phyloP scores from a whole-genome alignment of 805 yeast genomes.

The Myxozyma kluyveri region DNA sequence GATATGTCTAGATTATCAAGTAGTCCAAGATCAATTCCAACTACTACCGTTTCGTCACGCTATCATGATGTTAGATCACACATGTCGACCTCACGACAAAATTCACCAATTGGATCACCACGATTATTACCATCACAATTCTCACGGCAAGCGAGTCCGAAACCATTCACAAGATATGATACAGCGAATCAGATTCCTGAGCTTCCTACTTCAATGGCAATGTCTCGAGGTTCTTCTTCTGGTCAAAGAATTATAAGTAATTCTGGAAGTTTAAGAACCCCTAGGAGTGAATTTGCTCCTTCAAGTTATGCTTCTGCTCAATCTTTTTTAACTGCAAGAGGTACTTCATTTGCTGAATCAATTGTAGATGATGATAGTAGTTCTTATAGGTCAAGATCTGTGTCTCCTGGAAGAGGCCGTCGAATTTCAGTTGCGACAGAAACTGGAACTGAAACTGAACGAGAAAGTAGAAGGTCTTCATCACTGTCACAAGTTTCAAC shows the following conservation, averaged over 20 bases:
- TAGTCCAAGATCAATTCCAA: neutral
- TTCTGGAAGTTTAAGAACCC: neutral
- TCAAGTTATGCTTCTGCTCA: slow-evolving; percentile 27
- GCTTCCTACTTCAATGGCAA: slow-evolving; percentile 1
- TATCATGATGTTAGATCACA: slow-evolving; percentile 21
- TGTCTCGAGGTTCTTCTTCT: slow-evolving; percentile 15
- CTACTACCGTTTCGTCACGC: slow-evolving; percentile 7
- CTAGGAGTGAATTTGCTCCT: slow-evolving; percentile 21
- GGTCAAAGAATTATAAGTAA: neutral
- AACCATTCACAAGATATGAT: slow-evolving; percentile 16
- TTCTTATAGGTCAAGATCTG: slow-evolving; percentile 7
- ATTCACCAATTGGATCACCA: slow-evolving; percentile 9
- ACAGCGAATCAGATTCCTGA: slow-evolving; percentile 1
- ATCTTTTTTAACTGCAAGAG: slow-evolving; percentile 26
- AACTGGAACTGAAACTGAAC: neutral
- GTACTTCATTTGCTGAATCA: slow-evolving; percentile 17
- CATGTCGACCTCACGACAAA: slow-evolving; percentile 3
- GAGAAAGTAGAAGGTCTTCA: neutral
- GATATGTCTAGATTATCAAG: neutral
- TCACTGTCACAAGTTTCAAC: neutral
- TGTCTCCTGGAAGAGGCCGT: slow-evolving; percentile 4
- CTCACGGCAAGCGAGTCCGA: slow-evolving; percentile 4
- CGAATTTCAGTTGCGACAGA: neutral
- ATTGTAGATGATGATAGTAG: slow-evolving; percentile 2
- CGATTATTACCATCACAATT: neutral